Base-by-base conservation (phyloP, 2,329 filamentous ascomycete genomes). In the Aspergillus aculeatus region DNA sequence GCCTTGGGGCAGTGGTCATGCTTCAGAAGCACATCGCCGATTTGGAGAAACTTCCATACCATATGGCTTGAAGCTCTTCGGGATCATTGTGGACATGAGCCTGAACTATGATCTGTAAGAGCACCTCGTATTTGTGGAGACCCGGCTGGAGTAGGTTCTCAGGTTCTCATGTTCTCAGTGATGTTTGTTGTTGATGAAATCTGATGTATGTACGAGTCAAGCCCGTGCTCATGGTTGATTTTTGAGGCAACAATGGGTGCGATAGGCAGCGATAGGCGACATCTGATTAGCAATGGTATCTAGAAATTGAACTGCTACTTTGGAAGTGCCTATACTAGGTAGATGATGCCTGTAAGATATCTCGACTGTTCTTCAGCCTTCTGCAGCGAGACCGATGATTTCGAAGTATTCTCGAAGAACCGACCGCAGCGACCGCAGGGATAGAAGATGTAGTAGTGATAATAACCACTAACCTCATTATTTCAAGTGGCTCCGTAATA, bases 1-100 rank as follows among this genome's bases (percentile, higher is more conserved):
- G 72, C 54, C 60, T 68, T 6, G 73, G 73, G 24, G 73, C 72
- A 4, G 64, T 69, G 29, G 69, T 74, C 21, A 72, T 75, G 68
- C 57, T 76, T 26, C 62, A 64, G 23, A 70, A 69, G 52, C 65
- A 69, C 52, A 38, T 75, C 6, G 58, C 57, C 12, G 66, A 66
- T 21, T 61, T 76, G 51, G 66, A 71, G 62, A 62, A 59, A 23
- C 59, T 72, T n/a, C 59, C 59, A 67, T n/a, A 47, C 47, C 2
- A n/a, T 11, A 2, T 23, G n/a, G 11, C 38, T 29, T 9, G 26
- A 29, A 29, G 11, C 38, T 31, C 23, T n/a, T 29, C 3, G 11
- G 24, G 38, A 7, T 5, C 6, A 23, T n/a, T 14, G 48, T 29
- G 24, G 14, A n/a, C 16, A 26, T 50, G 23, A 23, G 11, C 24